Percentiles rank a stretch among this genome's conserved stretches.
These are phyloP conservation scores for Microthlaspi erraticum DNA, from an alignment of 345 rosid genomes.

Conservation along the genomic window DNA sequence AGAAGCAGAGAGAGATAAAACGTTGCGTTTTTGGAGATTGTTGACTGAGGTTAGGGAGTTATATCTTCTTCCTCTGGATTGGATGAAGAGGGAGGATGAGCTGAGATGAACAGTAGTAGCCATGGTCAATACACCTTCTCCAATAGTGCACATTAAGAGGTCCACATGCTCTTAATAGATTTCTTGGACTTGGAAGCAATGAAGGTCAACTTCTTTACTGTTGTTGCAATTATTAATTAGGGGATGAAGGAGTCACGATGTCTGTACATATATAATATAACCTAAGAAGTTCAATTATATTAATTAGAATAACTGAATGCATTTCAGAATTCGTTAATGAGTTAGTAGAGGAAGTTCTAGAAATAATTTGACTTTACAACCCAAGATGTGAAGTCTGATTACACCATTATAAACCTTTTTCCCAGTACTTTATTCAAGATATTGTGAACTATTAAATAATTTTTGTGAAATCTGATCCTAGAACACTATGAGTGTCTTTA, in stretches of 20 bases:
- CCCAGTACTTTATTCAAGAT: slow-evolving; percentile 8
- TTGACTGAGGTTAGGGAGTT: slow-evolving; percentile 37
- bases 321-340: background rate
- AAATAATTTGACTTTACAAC: background rate
- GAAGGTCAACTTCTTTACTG: slow-evolving; percentile 5
- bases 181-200: slow-evolving; percentile 22
- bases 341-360: background rate
- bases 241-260: background rate
- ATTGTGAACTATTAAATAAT: background rate
- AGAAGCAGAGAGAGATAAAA: slow-evolving; percentile 48
- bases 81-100: slow-evolving; percentile 15
- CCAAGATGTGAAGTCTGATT: background rate
- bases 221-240: background rate
- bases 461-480: background rate
- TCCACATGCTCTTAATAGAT: slow-evolving; percentile 12
- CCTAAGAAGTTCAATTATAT: background rate
- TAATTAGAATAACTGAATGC: background rate
- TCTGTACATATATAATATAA: slow-evolving; percentile 6
- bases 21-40: slow-evolving; percentile 13
- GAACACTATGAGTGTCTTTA: background rate
- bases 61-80: slow-evolving; percentile 43
- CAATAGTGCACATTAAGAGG: background rate
- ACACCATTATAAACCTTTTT: background rate
- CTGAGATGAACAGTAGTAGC: slow-evolving; percentile 18
- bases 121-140: slow-evolving; percentile 27